A percentile compares a stretch with the other conserved stretches of the same genome.
Evolutionary conservation across 768 basidiomycete species (phyloP).

Genomic region (Suillus paluster): DNA sequence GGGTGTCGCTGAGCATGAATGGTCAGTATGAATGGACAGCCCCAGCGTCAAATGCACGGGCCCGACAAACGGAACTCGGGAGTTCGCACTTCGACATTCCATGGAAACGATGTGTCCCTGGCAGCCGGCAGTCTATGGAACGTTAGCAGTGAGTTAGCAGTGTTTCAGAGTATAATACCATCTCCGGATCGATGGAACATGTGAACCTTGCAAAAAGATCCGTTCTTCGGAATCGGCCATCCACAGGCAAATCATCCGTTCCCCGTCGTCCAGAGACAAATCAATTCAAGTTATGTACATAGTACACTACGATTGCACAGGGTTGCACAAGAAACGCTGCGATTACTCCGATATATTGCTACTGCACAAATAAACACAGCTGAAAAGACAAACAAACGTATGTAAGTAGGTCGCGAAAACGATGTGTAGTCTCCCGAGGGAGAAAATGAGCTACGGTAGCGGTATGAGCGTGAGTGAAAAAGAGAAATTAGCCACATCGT

Average conservation of each 20-base stretch:
- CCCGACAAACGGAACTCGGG: neutral
- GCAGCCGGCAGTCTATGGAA: neutral
- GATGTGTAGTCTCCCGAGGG: constrained; percentile 15
- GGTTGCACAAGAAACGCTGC: neutral
- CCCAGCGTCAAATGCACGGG: neutral
- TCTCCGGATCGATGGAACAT: too few relatives aligned
- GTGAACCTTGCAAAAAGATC: neutral
- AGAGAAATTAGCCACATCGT: constrained; percentile 18
- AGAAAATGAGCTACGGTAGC: constrained; percentile 16
- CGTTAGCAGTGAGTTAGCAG: neutral
- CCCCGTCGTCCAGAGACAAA: neutral
- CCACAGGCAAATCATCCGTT: too few relatives aligned
- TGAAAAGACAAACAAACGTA: neutral
- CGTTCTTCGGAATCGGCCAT: too few relatives aligned
- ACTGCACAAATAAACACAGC: constrained; percentile 12
- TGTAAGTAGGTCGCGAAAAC: constrained; percentile 7
- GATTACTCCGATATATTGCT: constrained; percentile 17
- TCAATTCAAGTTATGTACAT: neutral
- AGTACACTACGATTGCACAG: neutral
- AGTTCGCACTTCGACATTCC: neutral
- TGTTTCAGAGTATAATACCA: too few relatives aligned
- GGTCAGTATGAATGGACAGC: too few relatives aligned
- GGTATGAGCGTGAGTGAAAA: constrained; percentile 17
- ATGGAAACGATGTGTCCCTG: neutral
- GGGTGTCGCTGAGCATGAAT: too few relatives aligned